Percentiles rank a stretch among this genome's conserved stretches.
These are phyloP conservation scores for Globisporangium barbulae DNA, from an alignment of 352 stramenopile species.

Conservation along the genomic window DNA sequence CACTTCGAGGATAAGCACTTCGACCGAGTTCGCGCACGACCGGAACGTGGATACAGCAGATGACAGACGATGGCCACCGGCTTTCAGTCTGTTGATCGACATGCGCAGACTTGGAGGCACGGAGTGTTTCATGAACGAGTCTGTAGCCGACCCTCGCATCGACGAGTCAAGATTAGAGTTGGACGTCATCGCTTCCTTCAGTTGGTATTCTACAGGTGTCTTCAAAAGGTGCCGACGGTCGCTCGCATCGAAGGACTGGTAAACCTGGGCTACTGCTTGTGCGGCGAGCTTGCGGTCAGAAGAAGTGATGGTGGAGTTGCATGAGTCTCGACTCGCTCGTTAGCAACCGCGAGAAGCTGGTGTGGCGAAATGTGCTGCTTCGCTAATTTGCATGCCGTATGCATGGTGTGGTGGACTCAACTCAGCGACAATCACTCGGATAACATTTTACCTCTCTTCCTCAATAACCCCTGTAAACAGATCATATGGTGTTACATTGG, in stretches of 20 bases:
- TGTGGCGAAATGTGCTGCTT: too few relatives aligned
- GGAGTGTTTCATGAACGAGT: constrained; percentile 1
- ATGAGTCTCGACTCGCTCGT: background rate
- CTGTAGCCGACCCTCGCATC: background rate
- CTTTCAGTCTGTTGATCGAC: constrained; percentile 8
- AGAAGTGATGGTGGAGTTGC: background rate
- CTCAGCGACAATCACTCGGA: background rate
- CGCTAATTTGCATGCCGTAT: too few relatives aligned
- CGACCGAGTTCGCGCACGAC: constrained; percentile 47
- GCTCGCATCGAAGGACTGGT: background rate
- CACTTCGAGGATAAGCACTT: constrained; percentile 44
- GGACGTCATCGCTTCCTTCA: background rate
- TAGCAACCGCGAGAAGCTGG: background rate
- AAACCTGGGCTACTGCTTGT: background rate
- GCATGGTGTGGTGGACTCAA: too few relatives aligned
- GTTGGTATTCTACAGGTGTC: background rate
- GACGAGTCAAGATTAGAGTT: constrained; percentile 1
- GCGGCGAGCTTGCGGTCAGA: background rate
- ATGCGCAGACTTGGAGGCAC: background rate
- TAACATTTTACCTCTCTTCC: background rate
- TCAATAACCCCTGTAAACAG: background rate
- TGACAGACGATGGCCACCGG: constrained; percentile 4
- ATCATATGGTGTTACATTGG: background rate
- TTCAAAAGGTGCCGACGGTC: background rate
- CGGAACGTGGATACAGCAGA: constrained; percentile 22